phyloP scores from a whole-genome alignment of 1,284 basidiomycete genomes.

The Agaricales sp. region DNA sequence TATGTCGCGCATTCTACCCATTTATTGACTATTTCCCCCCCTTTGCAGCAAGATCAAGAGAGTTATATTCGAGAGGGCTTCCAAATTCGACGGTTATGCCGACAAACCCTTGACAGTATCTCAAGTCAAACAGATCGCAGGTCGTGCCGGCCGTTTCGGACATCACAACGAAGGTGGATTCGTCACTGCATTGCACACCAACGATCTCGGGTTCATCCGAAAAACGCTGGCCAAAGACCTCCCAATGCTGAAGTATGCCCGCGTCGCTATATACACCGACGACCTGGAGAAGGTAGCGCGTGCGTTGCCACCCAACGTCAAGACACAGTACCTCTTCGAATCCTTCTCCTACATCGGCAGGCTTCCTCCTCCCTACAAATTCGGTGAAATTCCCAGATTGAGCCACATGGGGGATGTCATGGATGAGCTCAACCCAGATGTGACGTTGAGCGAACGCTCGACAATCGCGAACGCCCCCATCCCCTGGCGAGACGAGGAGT shows the following conservation, averaged over 20 bases:
- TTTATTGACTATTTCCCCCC: neutral
- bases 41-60: conserved; percentile 78
- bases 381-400: conserved; percentile 21
- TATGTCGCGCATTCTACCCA: conserved; percentile 1
- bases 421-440: conserved; percentile 26
- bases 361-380: conserved; percentile 36
- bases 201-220: conserved; percentile 61
- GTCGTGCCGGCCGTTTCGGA: conserved; percentile 90
- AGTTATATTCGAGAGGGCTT: conserved; percentile 73
- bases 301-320: neutral
- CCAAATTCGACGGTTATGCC: conserved; percentile 61
- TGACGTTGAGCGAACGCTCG: conserved; percentile 42
- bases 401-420: conserved; percentile 30
- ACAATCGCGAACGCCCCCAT: conserved; percentile 37
- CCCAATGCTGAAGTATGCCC: conserved; percentile 22
- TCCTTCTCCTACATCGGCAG: conserved; percentile 39
- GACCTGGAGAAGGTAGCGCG: conserved; percentile 12
- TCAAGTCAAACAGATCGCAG: conserved; percentile 94
- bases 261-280: conserved; percentile 18
- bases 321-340: conserved; percentile 27
- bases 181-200: conserved; percentile 62
- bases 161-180: conserved; percentile 52
- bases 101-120: conserved; percentile 57
- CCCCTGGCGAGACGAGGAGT: conserved; percentile 28
- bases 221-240: conserved; percentile 29